Evolutionary conservation across 768 basidiomycete species (phyloP).

Genomic region (Phanerochaete sordida): DNA sequence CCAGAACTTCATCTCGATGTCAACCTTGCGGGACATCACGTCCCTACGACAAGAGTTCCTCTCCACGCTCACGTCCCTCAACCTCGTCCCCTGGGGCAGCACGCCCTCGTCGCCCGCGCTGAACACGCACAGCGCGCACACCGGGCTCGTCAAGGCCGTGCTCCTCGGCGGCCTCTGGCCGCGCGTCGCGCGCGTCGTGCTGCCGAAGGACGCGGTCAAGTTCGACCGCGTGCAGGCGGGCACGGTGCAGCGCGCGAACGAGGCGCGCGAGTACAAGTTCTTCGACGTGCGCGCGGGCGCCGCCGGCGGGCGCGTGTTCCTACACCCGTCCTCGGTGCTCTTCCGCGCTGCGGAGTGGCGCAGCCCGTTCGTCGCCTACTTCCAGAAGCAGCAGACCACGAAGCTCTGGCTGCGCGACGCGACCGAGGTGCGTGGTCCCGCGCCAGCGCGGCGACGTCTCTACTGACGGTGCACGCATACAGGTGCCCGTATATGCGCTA

Average conservation of each 20-base stretch:
- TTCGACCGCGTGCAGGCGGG: slow-evolving; percentile 87
- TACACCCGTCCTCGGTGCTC: slow-evolving; percentile 80
- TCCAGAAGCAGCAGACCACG: slow-evolving; percentile 75
- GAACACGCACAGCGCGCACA: slow-evolving; percentile 62
- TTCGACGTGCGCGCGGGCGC: slow-evolving; percentile 50
- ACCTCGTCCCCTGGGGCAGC: slow-evolving; percentile 54
- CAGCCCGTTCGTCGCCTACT: slow-evolving; percentile 78
- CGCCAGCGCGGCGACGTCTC: neutral
- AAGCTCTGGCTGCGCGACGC: slow-evolving; percentile 87
- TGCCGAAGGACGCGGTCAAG: slow-evolving; percentile 71
- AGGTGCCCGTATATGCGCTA: slow-evolving; percentile 88
- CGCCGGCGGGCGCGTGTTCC: slow-evolving; percentile 58
- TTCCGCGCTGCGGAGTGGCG: slow-evolving; percentile 74
- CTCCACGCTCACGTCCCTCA: slow-evolving; percentile 62
- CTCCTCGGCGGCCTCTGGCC: slow-evolving; percentile 89
- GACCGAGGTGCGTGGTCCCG: slow-evolving; percentile 58
- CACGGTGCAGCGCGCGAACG: slow-evolving; percentile 79
- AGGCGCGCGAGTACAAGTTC: slow-evolving; percentile 80
- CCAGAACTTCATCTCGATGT: slow-evolving; percentile 80
- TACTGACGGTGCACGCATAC: neutral
- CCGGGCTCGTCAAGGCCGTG: slow-evolving; percentile 79
- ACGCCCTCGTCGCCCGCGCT: slow-evolving; percentile 45
- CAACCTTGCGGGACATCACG: slow-evolving; percentile 73
- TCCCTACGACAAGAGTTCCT: slow-evolving; percentile 77
- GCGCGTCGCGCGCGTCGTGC: slow-evolving; percentile 69